A percentile compares a stretch with the other conserved stretches of the same genome.
Evolutionary conservation across 345 rosid genomes (phyloP).

Genomic region (Cardamine occulta): DNA sequence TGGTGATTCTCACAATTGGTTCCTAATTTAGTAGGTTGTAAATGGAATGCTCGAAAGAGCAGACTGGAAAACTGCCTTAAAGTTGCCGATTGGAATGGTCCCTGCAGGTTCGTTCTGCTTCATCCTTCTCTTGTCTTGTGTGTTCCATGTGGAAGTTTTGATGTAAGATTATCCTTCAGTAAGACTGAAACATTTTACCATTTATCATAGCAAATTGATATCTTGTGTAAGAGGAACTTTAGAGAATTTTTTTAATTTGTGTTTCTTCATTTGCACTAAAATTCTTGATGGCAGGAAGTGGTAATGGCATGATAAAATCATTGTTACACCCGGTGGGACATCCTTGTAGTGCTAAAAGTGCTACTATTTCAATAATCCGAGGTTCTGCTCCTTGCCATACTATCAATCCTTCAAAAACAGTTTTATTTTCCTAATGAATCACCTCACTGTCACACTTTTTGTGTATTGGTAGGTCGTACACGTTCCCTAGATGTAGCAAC

Average conservation of each 20-base stretch:
- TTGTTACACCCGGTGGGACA: conserved; percentile 74
- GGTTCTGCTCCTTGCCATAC: conserved; percentile 50
- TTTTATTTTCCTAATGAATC: not conserved
- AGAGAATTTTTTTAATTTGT: not conserved
- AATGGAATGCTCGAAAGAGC: conserved; percentile 93
- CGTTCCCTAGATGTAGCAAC: conserved; percentile 83
- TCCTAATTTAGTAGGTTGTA: conserved; percentile 78
- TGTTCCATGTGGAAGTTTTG: conserved; percentile 4
- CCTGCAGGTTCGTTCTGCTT: conserved; percentile 75
- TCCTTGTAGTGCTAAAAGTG: conserved; percentile 67
- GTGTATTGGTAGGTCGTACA: conserved; percentile 63
- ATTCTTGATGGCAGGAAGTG: conserved; percentile 64
- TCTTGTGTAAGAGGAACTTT: conserved; percentile 18
- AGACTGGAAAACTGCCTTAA: conserved; percentile 83
- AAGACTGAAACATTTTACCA: not conserved
- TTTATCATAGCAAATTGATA: not conserved
- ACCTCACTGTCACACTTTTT: conserved; percentile 16
- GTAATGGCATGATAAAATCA: conserved; percentile 95
- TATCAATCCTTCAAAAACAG: not conserved
- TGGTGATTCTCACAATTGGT: conserved; percentile 36
- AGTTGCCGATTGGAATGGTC: conserved; percentile 76
- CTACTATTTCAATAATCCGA: conserved; percentile 77
- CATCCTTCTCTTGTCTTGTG: conserved; percentile 5
- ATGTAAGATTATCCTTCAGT: not conserved
- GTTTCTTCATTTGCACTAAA: conserved; percentile 1